phyloP scores from a whole-genome alignment of 129 eudicot species.

The Smallanthus sonchifolius region DNA sequence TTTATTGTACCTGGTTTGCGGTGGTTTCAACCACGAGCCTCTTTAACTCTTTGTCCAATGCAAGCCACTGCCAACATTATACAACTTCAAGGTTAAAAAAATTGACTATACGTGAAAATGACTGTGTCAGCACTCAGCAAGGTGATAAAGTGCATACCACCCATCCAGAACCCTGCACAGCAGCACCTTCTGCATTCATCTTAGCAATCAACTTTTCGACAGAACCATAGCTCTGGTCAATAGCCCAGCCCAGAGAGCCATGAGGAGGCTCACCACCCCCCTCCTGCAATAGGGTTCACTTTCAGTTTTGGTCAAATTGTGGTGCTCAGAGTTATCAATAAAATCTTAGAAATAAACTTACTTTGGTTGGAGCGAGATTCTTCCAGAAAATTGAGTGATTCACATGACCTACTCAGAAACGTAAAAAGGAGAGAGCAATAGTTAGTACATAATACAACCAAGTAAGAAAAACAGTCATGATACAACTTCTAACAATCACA shows the following conservation, averaged over 20 bases:
- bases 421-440: neutral
- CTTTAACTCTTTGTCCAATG: slow-evolving; percentile 74
- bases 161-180: slow-evolving; percentile 98
- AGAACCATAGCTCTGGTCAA: slow-evolving; percentile 71
- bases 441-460: neutral
- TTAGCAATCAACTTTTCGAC: slow-evolving; percentile 64
- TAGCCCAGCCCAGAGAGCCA: slow-evolving; percentile 73
- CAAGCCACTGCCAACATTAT: slow-evolving; percentile 77
- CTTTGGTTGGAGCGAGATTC: slow-evolving; percentile 74
- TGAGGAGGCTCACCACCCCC: slow-evolving; percentile 96
- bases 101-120: neutral
- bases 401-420: slow-evolving; percentile 64
- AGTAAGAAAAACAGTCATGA: neutral
- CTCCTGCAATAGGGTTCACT: slow-evolving; percentile 38
- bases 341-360: slow-evolving; percentile 14
- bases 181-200: slow-evolving; percentile 97
- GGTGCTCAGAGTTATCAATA: neutral
- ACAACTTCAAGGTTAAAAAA: neutral
- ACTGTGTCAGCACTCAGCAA: neutral
- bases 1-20: slow-evolving; percentile 69
- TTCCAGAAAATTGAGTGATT: slow-evolving; percentile 99
- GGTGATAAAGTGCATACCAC: slow-evolving; percentile 53
- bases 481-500: neutral
- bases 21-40: slow-evolving; percentile 92
- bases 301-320: neutral